A percentile compares a stretch with the other conserved stretches of the same genome.
phyloP scores from a whole-genome alignment of 2,329 filamentous ascomycete species.

The Fusarium cicatricum region DNA sequence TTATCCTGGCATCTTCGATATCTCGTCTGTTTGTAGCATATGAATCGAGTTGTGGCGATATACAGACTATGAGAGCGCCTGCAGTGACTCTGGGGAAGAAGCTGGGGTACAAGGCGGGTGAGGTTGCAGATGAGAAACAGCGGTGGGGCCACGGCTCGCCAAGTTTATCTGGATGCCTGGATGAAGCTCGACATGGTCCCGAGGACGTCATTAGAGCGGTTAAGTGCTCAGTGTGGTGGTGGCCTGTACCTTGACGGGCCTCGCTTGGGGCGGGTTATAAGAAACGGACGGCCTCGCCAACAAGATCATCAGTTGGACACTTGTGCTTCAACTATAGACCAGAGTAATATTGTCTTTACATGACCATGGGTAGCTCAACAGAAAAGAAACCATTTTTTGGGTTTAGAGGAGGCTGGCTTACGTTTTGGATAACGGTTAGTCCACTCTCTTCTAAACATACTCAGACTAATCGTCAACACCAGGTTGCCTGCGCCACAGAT shows the following conservation, averaged over 20 bases:
- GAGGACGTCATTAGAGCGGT: no score
- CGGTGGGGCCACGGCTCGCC: background rate
- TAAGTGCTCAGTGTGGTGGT: background rate
- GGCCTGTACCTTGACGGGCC: background rate
- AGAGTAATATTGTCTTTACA: background rate
- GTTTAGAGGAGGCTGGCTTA: constrained; percentile 24
- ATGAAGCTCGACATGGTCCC: background rate
- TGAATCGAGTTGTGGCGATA: no score
- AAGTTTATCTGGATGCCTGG: background rate
- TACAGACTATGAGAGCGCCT: no score
- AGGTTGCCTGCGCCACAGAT: constrained; percentile 24
- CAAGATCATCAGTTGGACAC: background rate
- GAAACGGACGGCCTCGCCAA: no score
- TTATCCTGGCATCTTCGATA: no score
- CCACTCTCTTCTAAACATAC: background rate
- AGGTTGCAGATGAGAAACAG: no score
- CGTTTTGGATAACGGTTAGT: constrained; percentile 24
- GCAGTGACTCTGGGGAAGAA: no score
- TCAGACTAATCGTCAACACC: background rate
- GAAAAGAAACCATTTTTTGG: constrained; percentile 14
- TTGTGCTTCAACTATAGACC: background rate
- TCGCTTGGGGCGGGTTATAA: no score
- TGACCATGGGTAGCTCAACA: background rate
- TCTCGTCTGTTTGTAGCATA: no score
- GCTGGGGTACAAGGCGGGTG: no score